Evolutionary conservation across 2,329 filamentous ascomycete species (phyloP), one percentile per base, ranked within the genome.

Genomic region (Ascosphaera pollenicola): DNA sequence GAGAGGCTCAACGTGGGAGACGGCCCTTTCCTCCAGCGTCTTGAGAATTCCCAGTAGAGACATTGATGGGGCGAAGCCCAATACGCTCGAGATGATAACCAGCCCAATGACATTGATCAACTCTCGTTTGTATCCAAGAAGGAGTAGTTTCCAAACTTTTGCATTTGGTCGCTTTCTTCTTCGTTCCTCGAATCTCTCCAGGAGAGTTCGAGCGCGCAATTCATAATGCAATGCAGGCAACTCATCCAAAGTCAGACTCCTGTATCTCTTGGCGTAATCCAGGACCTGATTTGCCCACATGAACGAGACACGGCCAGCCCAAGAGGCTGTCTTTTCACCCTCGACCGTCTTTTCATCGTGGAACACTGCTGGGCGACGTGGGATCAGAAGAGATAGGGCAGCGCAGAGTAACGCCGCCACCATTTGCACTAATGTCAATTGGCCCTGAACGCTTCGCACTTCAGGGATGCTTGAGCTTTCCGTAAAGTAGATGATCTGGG

Each of bases 61-160:
- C 52, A 75, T 70, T 49, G 82, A 80, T 0, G 80, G 80, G 0
- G 70, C 67, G 42, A 84, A 74, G 40, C 71, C 72, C n/a, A 78
- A 47, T 21, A 75, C 47, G 7, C 69, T 68, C 16, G 65, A 62
- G 5, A 64, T 43, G 1, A 71, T 42, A 10, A 70, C 72, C 6
- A 79, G 51, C 2, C 57, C 36, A 59, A 69, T 74, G 54, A 84
- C 78, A 7, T 69, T 40, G 1, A 62, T 46, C 31, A 85, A 62
- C 1, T 61, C 53, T 17, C 54, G 53, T 43, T 66, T 67, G 51
- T 82, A 75, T 1, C 68, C 66, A 34, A 63, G 52, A 3, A 75
- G 46, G 2, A 84, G 49, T 1, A 69, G 68, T 39, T 70, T 60
- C 67, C 77, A 73, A 1, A 84, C 63, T 8, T 61, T 64, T 6